These are phyloP conservation scores for Candida methanosorbosa DNA, from an alignment of 805 yeast genomes.

Conservation along the genomic window DNA sequence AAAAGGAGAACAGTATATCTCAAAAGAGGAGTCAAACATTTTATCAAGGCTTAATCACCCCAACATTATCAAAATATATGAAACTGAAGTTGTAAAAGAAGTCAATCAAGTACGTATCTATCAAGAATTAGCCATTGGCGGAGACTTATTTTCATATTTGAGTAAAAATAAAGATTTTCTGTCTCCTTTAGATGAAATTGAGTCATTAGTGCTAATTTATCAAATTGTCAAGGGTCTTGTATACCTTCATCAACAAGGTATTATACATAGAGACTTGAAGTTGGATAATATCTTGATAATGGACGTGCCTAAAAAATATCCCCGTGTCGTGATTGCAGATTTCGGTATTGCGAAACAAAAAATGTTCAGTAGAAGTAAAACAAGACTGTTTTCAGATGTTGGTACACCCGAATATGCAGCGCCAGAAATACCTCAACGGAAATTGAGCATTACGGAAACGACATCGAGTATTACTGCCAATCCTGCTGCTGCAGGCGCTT, in stretches of 20 bases:
- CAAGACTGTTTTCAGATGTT: constrained; percentile 12
- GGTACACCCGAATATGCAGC: constrained; percentile 64
- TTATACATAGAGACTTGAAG: constrained; percentile 63
- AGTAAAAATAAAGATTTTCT: constrained; percentile 46
- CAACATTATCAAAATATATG: constrained; percentile 79
- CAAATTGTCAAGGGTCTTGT: constrained; percentile 50
- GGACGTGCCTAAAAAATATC: constrained; percentile 41
- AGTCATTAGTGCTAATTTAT: constrained; percentile 40
- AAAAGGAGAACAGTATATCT: neutral
- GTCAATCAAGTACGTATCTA: constrained; percentile 85
- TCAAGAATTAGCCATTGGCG: constrained; percentile 92
- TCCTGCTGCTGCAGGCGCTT: too few relatives aligned
- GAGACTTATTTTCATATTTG: constrained; percentile 88
- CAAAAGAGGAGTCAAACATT: constrained; percentile 31
- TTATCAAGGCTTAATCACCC: constrained; percentile 75
- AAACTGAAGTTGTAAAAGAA: constrained; percentile 55
- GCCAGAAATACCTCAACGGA: too few relatives aligned
- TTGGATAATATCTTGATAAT: constrained; percentile 58
- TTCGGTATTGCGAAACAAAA: constrained; percentile 40
- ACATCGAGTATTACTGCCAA: too few relatives aligned
- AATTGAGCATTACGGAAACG: too few relatives aligned
- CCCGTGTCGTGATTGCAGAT: constrained; percentile 55
- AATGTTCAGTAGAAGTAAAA: neutral
- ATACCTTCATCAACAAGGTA: constrained; percentile 43
- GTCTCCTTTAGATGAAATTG: constrained; percentile 41